A percentile compares a stretch with the other conserved stretches of the same genome.
These are phyloP conservation scores for Euphorbia tirucalli DNA, from an alignment of 345 rosid genomes.

Conservation along the genomic window DNA sequence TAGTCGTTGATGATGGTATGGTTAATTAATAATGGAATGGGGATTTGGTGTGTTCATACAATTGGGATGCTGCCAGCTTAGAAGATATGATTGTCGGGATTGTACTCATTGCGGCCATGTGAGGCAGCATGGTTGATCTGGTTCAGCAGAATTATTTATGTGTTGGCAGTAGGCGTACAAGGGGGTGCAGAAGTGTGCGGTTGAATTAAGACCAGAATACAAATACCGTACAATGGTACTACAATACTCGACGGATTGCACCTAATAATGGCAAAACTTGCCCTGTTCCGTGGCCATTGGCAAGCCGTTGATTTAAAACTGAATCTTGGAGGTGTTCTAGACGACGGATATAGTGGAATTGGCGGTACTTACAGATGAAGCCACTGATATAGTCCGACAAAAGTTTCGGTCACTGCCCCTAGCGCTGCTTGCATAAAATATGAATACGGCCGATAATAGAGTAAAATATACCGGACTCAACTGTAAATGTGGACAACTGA, in stretches of 20 bases:
- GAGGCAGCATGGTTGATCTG: conserved; percentile 34
- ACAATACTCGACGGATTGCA: not conserved
- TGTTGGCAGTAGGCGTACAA: not conserved
- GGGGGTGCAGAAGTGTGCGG: not conserved
- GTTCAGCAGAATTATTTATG: conserved; percentile 7
- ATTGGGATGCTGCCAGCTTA: conserved; percentile 29
- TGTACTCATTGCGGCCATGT: conserved; percentile 25
- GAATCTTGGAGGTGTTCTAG: too few species aligned
- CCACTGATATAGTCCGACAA: too few species aligned
- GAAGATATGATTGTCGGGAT: conserved; percentile 33
- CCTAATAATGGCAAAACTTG: not conserved
- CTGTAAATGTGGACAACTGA: too few species aligned
- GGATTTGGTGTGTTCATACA: not conserved
- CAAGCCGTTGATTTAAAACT: too few species aligned
- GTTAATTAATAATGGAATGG: not conserved
- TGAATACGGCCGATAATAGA: too few species aligned
- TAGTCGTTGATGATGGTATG: not conserved
- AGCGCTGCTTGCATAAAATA: too few species aligned
- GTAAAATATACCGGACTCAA: too few species aligned
- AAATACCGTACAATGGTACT: not conserved
- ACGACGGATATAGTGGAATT: too few species aligned
- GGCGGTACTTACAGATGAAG: too few species aligned
- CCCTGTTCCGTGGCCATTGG: too few species aligned
- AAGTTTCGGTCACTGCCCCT: too few species aligned
- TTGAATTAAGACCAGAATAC: conserved; percentile 12